Evolutionary conservation across 2,329 filamentous ascomycete genomes (phyloP), one percentile per base, ranked within the genome.

Genomic region (Metarhizium rileyi): DNA sequence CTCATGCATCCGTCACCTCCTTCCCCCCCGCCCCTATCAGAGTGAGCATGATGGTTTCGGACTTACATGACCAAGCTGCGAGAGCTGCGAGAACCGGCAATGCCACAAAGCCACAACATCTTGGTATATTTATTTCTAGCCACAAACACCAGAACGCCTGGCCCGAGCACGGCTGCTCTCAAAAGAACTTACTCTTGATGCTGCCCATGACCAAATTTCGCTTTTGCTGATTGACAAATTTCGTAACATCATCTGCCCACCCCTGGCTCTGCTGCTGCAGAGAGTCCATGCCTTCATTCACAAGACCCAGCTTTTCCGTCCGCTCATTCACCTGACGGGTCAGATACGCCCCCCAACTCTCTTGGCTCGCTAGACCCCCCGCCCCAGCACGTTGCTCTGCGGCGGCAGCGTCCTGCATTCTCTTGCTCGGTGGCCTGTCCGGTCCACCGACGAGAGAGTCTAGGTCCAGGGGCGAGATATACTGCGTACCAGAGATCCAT

Each of bases 401-500:
- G 1, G 81, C 84, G 33, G 86, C 79, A 46, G 93, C 90, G 2
- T 84, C 86, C 44, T 93, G 66, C 87, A 94, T 94, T 33, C 86
- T 81, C 68, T 94, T 94, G 52, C 87, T 93, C 1, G 89, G 84
- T 3, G 91, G 93, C 3, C 93, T 80, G 60, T 93, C 86, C 2
- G 90, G 84, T 0, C 91, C 91, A 46, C 91, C 89, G 52, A 98
- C 93, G 2, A 98, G 73, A 2, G 95, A 69, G 61, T 97, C 93
- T 61, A 98, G 81, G 60, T 98, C 93, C 2, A 83, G 76, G 0
- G 88, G 85, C 1, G 88, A 89, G 43, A 98, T 78, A 59, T 94
- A 86, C 66, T 96, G 91, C 1, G 91, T 97, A 4, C 93, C 93
- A 0, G 90, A 86, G 47, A 98, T 89, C 93, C 93, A 98, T 68